Evolutionary conservation across 176 grass and related monocot species (phyloP).

Genomic region (Saccharum officinarum): DNA sequence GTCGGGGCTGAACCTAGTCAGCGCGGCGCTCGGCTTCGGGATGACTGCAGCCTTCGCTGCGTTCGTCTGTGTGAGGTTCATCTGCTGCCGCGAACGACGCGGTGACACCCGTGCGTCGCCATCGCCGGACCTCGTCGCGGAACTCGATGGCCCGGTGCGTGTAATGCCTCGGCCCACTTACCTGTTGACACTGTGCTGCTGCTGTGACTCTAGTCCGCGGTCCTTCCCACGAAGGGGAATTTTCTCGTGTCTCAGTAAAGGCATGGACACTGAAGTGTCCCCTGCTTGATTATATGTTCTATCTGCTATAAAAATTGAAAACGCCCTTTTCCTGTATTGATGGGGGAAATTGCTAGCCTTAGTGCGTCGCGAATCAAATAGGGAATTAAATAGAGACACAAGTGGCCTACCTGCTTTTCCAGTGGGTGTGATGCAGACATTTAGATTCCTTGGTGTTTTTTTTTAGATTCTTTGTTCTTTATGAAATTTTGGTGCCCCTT

Average conservation of each 20-base stretch:
- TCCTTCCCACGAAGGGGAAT: not conserved
- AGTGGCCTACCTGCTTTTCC: constrained; percentile 10
- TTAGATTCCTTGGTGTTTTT: not conserved
- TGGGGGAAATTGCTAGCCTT: not conserved
- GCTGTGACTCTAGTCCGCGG: not conserved
- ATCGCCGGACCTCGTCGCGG: constrained; percentile 42
- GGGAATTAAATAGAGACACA: not conserved
- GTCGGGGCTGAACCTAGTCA: constrained; percentile 69
- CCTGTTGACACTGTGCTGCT: not conserved
- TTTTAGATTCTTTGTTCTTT: constrained; percentile 8
- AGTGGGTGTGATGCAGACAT: constrained; percentile 2
- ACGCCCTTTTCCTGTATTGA: not conserved
- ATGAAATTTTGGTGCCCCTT: not conserved
- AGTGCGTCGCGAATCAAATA: not conserved
- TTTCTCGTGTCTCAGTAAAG: not conserved
- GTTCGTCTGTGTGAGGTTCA: constrained; percentile 70
- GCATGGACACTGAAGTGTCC: not conserved
- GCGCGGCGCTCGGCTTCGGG: constrained; percentile 79
- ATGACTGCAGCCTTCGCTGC: constrained; percentile 78
- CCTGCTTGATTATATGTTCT: not conserved
- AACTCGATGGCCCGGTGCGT: constrained; percentile 54
- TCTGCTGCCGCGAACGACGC: constrained; percentile 52
- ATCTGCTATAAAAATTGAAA: not conserved
- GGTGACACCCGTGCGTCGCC: constrained; percentile 22
- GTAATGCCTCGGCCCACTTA: not conserved